Evolutionary conservation across 108 stramenopile species (phyloP).

Genomic region (Licmophora abbreviata): DNA sequence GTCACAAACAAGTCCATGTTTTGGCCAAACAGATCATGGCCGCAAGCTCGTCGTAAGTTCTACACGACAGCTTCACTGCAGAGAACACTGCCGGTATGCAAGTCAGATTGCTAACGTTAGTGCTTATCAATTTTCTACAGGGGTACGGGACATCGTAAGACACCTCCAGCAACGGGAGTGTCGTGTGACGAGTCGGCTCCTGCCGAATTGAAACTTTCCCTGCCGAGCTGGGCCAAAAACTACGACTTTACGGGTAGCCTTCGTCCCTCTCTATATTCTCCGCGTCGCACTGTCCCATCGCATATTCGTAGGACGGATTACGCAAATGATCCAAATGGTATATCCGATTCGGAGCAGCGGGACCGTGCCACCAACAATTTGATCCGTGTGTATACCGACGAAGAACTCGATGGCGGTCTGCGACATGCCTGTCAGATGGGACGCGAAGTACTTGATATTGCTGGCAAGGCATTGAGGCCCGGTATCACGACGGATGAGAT

Average conservation of each 20-base stretch:
- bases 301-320: constrained; percentile 76
- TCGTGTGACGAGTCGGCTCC: constrained; percentile 51
- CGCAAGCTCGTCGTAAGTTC: constrained; percentile 14
- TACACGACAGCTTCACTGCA: background rate
- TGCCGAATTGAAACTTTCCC: constrained; percentile 29
- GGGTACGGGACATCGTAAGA: constrained; percentile 37
- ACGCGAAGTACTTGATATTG: constrained; percentile 92
- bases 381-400: constrained; percentile 68
- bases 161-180: constrained; percentile 45
- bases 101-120: no score
- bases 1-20: constrained; percentile 75
- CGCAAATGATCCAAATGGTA: constrained; percentile 60
- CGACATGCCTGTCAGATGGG: constrained; percentile 90
- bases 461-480: constrained; percentile 75
- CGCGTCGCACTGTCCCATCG: constrained; percentile 51
- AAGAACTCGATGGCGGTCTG: constrained; percentile 84
- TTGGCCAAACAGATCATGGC: constrained; percentile 62
- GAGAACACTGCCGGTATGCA: no score
- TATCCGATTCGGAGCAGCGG: constrained; percentile 59
- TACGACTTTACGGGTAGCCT: constrained; percentile 65
- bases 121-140: constrained; percentile 6
- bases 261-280: constrained; percentile 60
- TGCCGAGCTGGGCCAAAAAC: constrained; percentile 58
- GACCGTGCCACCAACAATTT: constrained; percentile 55
- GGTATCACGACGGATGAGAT: constrained; percentile 99